A percentile compares a stretch with the other conserved stretches of the same genome.
These are phyloP conservation scores for Phytopythium ostracodes DNA, from an alignment of 352 stramenopile species.

Conservation along the genomic window DNA sequence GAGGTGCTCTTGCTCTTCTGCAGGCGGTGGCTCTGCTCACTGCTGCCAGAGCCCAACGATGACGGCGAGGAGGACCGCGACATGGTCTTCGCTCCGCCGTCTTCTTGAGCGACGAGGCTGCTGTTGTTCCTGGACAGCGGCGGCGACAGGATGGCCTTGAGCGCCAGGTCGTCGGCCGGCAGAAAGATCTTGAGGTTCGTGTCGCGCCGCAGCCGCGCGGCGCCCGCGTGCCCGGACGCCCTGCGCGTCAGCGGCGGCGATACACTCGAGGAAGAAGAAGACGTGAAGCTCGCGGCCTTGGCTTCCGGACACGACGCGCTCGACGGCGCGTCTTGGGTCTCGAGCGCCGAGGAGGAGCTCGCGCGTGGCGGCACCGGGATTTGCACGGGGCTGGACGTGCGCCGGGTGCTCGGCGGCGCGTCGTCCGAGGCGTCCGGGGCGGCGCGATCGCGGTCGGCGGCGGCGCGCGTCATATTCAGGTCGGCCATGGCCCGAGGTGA, in stretches of 20 bases:
- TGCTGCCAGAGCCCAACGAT: background rate
- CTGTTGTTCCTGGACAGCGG: background rate
- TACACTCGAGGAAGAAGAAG: slow-evolving; percentile 4
- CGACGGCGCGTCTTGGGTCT: background rate
- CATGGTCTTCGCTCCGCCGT: background rate
- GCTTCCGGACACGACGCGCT: background rate
- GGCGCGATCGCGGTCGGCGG: background rate
- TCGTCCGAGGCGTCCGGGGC: background rate
- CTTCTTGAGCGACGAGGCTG: no score
- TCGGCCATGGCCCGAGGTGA: background rate
- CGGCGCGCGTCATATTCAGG: background rate
- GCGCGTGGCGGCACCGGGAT: background rate
- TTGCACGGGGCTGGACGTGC: background rate
- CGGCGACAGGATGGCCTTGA: slow-evolving; percentile 55
- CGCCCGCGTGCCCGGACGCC: background rate
- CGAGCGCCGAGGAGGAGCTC: background rate
- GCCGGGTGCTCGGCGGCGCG: background rate
- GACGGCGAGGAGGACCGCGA: background rate
- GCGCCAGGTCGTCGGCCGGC: slow-evolving; percentile 42
- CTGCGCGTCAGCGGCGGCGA: slow-evolving; percentile 1
- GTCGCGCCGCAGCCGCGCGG: slow-evolving; percentile 16
- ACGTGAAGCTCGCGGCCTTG: background rate
- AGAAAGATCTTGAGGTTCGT: slow-evolving; percentile 48
- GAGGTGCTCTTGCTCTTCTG: slow-evolving; percentile 6
- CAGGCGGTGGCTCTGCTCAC: background rate